A percentile compares a stretch with the other conserved stretches of the same genome.
Conservation (phyloP, 768 basidiomycete genomes). For the Leccinum aurantiacum region DNA sequence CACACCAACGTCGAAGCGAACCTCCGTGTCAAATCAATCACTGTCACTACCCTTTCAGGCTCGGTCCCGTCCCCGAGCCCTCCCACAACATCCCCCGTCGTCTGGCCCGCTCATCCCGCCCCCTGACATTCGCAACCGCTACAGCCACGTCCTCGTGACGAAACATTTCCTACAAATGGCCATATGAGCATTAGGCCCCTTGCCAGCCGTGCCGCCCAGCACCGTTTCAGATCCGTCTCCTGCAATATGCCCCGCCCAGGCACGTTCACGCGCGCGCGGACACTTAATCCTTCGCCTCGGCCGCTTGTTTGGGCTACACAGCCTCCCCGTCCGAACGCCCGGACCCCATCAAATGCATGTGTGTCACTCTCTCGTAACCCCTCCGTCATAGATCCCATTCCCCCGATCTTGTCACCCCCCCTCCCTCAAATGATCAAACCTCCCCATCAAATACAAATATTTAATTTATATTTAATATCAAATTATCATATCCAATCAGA, state of each 20-base stretch:
- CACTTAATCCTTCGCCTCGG: constrained; percentile 17
- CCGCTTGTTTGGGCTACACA: constrained; percentile 28
- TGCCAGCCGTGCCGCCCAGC: constrained; percentile 22
- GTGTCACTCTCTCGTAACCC: constrained; percentile 20
- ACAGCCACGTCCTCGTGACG: constrained; percentile 20
- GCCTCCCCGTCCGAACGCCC: constrained; percentile 22
- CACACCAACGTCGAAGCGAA: constrained; percentile 24
- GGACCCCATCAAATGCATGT: constrained; percentile 16
- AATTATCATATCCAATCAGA: constrained; percentile 11
- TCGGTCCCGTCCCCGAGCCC: constrained; percentile 15
- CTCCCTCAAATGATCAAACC: background rate
- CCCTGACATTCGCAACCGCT: constrained; percentile 23
- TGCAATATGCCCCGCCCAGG: constrained; percentile 28
- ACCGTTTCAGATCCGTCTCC: constrained; percentile 32
- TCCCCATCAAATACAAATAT: constrained; percentile 4
- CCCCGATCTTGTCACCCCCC: background rate
- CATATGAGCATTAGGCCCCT: constrained; percentile 19
- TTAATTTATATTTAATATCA: constrained; percentile 10
- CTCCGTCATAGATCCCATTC: constrained; percentile 18
- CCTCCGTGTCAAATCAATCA: constrained; percentile 11
- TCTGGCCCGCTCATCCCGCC: background rate
- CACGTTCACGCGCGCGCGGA: constrained; percentile 28
- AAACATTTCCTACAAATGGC: constrained; percentile 21
- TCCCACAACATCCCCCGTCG: background rate
- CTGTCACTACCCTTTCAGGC: background rate